A percentile compares a stretch with the other conserved stretches of the same genome.
Evolutionary conservation across 1,284 basidiomycete species (phyloP).

Genomic region (Wallemia mellicola): DNA sequence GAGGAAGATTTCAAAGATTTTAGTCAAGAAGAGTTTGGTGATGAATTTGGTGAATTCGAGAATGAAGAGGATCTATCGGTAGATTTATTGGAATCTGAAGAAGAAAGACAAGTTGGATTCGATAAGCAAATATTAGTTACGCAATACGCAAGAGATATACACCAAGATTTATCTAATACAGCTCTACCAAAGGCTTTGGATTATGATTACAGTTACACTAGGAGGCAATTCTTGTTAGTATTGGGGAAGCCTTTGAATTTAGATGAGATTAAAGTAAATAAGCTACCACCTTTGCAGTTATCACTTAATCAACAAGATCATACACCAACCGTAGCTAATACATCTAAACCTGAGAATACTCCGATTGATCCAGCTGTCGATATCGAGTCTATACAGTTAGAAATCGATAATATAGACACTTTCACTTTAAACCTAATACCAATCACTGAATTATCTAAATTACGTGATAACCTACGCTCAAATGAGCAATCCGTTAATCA

Average conservation of each 20-base stretch:
- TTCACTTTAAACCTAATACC: neutral
- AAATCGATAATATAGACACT: neutral
- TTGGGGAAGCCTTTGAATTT: neutral
- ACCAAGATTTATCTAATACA: neutral
- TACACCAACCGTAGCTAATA: neutral
- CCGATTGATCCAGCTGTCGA: neutral
- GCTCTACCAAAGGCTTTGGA: neutral
- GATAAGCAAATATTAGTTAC: neutral
- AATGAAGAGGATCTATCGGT: neutral
- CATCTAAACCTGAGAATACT: too few species aligned
- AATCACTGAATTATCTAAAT: neutral
- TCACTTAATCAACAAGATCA: neutral
- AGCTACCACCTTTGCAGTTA: neutral
- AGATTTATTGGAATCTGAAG: neutral
- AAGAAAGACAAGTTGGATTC: neutral
- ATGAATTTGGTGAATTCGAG: neutral
- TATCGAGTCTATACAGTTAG: neutral
- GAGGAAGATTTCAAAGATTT: neutral
- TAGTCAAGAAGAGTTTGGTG: neutral
- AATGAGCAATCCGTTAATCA: neutral
- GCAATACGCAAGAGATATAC: neutral
- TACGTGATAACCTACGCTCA: neutral
- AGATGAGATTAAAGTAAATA: neutral
- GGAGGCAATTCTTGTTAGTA: neutral
- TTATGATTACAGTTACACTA: neutral